Percentiles rank a stretch among this genome's conserved stretches.
Evolutionary conservation across 331 rosid genomes (phyloP).

Genomic region (Pyrus hybrid): DNA sequence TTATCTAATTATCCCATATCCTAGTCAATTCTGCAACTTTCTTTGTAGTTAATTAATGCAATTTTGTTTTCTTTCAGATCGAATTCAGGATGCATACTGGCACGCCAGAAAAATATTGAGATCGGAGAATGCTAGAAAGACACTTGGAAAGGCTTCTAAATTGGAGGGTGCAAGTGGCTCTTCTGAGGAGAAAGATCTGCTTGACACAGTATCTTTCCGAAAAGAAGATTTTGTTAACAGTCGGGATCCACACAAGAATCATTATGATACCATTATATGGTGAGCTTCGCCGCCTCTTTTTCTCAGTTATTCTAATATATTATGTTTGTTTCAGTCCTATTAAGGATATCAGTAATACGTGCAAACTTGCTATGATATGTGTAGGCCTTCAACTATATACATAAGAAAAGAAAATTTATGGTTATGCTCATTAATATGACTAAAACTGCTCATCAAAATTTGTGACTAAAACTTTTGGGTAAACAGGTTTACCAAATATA

Average conservation of each 20-base stretch:
- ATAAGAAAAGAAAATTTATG: background rate
- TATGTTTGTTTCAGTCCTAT: background rate
- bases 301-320: background rate
- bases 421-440: background rate
- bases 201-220: conserved; percentile 51
- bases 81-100: conserved; percentile 66
- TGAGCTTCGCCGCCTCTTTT: conserved; percentile 12
- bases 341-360: background rate
- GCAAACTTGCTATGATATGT: background rate
- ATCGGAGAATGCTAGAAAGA: conserved; percentile 28
- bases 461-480: background rate
- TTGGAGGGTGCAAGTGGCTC: conserved; percentile 22
- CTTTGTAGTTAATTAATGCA: background rate
- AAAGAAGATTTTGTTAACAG: conserved; percentile 61
- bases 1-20: background rate
- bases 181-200: conserved; percentile 33
- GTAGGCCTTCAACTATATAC: background rate
- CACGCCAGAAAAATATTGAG: conserved; percentile 47
- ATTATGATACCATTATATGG: conserved; percentile 88
- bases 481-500: background rate
- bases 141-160: conserved; percentile 27
- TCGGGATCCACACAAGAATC: conserved; percentile 35
- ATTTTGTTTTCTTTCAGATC: conserved; percentile 37
- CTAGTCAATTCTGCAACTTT: background rate
- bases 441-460: background rate